phyloP scores from a whole-genome alignment of 1,284 basidiomycete species.

The Singerocomus inundabilis region DNA sequence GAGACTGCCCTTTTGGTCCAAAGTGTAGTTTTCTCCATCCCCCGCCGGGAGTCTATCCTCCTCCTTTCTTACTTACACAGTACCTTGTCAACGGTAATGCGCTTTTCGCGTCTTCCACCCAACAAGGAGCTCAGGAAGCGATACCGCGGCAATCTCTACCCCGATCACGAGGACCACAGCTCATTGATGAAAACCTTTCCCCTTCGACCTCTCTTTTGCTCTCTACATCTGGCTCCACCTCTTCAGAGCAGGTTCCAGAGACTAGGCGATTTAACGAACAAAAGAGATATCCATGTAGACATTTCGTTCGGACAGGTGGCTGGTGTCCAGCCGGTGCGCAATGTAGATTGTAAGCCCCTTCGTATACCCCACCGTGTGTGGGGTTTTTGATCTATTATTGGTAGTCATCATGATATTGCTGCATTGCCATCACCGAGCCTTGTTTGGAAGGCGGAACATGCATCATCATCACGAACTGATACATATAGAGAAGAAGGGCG shows the following conservation, averaged over 20 bases:
- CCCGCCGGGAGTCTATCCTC: constrained; percentile 1
- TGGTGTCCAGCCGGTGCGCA: constrained; percentile 43
- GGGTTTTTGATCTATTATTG: constrained; percentile 4
- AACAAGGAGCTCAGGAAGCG: constrained; percentile 1
- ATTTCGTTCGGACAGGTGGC: constrained; percentile 43
- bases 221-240: constrained; percentile 22
- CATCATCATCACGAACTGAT: constrained; percentile 5
- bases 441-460: constrained; percentile 1
- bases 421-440: constrained; percentile 5
- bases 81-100: constrained; percentile 18
- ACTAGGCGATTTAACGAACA: constrained; percentile 17
- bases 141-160: constrained; percentile 2
- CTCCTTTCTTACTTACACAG: constrained; percentile 13
- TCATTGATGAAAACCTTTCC: constrained; percentile 18
- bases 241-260: constrained; percentile 10
- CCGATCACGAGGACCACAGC: constrained; percentile 6
- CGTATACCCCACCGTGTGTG: background rate
- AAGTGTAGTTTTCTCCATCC: constrained; percentile 36
- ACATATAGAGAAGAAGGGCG: constrained; percentile 7
- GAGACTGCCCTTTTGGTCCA: constrained; percentile 28
- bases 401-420: constrained; percentile 41
- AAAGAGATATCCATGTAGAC: constrained; percentile 42
- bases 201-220: constrained; percentile 22
- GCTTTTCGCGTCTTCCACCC: constrained; percentile 16
- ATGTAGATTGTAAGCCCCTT: constrained; percentile 45